phyloP scores from a whole-genome alignment of 2,329 filamentous ascomycete species.

The Ophiostoma piceae region DNA sequence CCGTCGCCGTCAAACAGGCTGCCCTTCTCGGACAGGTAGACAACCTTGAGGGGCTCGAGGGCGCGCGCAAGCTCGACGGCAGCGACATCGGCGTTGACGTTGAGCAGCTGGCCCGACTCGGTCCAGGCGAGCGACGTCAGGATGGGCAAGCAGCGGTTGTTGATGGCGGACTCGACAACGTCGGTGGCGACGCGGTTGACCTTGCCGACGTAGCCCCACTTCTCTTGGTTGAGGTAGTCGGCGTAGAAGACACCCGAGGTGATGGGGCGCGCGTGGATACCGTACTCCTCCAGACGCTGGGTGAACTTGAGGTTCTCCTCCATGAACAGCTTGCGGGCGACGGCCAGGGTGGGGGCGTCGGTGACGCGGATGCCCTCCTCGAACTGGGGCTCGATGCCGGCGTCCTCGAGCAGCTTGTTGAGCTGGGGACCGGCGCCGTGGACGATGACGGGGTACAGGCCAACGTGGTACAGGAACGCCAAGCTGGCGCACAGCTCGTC shows the following conservation, averaged over 20 bases:
- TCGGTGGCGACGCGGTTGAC: constrained; percentile 87
- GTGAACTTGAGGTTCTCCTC: constrained; percentile 93
- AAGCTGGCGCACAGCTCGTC: constrained; percentile 85
- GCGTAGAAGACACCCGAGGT: constrained; percentile 86
- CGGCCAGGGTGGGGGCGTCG: constrained; percentile 85
- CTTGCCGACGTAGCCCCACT: constrained; percentile 93
- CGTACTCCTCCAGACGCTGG: constrained; percentile 81
- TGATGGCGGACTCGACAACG: constrained; percentile 85
- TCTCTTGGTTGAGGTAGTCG: constrained; percentile 92
- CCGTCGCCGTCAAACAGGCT: constrained; percentile 89
- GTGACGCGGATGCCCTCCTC: constrained; percentile 95
- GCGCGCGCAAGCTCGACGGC: constrained; percentile 86
- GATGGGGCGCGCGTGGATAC: constrained; percentile 82
- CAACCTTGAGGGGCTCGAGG: constrained; percentile 90
- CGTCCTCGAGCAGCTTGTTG: constrained; percentile 82
- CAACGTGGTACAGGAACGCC: constrained; percentile 89
- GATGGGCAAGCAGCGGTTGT: constrained; percentile 85
- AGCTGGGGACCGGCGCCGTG: constrained; percentile 90
- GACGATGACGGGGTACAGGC: constrained; percentile 89
- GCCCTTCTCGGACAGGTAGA: constrained; percentile 97
- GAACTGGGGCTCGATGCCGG: constrained; percentile 90
- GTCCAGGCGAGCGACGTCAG: constrained; percentile 96
- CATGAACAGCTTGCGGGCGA: constrained; percentile 88
- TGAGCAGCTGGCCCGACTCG: constrained; percentile 82
- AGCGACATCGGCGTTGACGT: constrained; percentile 96